These are phyloP conservation scores for Triangularia setosa DNA, from an alignment of 2,329 filamentous ascomycete genomes.

Conservation along the genomic window DNA sequence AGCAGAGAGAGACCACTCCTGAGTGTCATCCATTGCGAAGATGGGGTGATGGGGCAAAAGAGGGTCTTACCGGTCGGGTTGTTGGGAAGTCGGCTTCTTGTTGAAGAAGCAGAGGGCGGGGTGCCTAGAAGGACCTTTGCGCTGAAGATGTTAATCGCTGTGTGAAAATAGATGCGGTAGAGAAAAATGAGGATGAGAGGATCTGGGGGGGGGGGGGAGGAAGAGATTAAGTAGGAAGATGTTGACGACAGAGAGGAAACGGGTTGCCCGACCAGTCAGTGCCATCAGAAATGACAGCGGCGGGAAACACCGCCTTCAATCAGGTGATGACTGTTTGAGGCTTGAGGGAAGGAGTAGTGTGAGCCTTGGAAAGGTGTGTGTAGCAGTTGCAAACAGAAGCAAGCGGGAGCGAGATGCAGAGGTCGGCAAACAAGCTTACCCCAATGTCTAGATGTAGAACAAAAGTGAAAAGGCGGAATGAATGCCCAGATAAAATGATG, in stretches of 20 bases:
- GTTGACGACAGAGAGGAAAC: background rate
- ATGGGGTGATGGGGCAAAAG: background rate
- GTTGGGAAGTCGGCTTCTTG: background rate
- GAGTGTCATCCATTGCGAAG: background rate
- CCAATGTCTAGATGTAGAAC: background rate
- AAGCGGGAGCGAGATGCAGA: too few species aligned
- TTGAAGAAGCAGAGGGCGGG: background rate
- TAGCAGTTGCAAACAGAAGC: background rate
- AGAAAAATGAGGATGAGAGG: background rate
- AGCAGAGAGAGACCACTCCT: background rate
- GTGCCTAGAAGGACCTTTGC: background rate
- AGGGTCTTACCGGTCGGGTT: background rate
- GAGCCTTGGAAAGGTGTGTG: background rate
- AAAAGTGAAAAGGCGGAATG: background rate
- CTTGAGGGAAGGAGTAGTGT: background rate
- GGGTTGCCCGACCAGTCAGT: background rate
- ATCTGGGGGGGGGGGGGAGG: constrained; percentile 1
- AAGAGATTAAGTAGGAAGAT: background rate
- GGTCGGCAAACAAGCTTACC: background rate
- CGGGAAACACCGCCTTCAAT: background rate
- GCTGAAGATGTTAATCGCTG: background rate
- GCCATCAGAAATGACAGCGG: background rate
- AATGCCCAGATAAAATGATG: background rate
- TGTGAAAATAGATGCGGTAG: background rate
- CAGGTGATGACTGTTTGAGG: background rate